Percentiles rank a stretch among this genome's conserved stretches.
Conservation (phyloP, 2,329 filamentous ascomycete genomes). For the Didymella lethalis region DNA sequence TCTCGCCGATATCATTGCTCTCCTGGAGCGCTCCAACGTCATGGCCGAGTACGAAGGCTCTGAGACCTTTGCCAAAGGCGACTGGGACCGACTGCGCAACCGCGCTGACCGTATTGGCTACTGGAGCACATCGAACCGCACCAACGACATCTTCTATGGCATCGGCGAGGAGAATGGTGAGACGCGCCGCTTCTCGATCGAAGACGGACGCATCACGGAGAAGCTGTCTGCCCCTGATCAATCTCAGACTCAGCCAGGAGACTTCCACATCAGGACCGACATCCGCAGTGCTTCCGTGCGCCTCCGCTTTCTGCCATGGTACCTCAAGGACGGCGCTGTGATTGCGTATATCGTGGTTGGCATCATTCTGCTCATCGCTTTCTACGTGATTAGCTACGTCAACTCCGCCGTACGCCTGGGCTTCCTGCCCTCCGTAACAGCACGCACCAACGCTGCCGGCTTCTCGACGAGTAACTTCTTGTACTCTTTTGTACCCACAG, state of each 20-base stretch:
- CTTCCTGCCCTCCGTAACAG: conserved; percentile 73
- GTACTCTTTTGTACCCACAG: conserved; percentile 77
- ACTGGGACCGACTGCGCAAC: conserved; percentile 63
- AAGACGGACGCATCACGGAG: conserved; percentile 58
- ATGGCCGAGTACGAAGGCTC: conserved; percentile 74
- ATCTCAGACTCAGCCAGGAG: conserved; percentile 38
- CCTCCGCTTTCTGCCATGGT: conserved; percentile 78
- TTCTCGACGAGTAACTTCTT: conserved; percentile 91
- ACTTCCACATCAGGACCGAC: conserved; percentile 58
- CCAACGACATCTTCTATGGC: conserved; percentile 76
- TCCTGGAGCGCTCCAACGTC: conserved; percentile 82
- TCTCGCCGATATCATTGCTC: conserved; percentile 78
- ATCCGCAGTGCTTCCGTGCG: conserved; percentile 63
- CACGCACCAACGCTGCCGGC: conserved; percentile 65
- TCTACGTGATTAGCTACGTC: conserved; percentile 81
- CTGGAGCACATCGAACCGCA: conserved; percentile 75
- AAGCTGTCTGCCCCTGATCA: conserved; percentile 46
- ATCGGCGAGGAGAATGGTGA: conserved; percentile 71
- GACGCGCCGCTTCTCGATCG: conserved; percentile 60
- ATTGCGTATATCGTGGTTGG: conserved; percentile 65
- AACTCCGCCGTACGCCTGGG: conserved; percentile 71
- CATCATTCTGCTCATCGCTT: conserved; percentile 51
- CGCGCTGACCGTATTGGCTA: conserved; percentile 81
- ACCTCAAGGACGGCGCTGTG: conserved; percentile 72
- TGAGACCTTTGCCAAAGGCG: conserved; percentile 65